Evolutionary conservation across 768 basidiomycete genomes (phyloP).

Genomic region (Leccinum imitatum): DNA sequence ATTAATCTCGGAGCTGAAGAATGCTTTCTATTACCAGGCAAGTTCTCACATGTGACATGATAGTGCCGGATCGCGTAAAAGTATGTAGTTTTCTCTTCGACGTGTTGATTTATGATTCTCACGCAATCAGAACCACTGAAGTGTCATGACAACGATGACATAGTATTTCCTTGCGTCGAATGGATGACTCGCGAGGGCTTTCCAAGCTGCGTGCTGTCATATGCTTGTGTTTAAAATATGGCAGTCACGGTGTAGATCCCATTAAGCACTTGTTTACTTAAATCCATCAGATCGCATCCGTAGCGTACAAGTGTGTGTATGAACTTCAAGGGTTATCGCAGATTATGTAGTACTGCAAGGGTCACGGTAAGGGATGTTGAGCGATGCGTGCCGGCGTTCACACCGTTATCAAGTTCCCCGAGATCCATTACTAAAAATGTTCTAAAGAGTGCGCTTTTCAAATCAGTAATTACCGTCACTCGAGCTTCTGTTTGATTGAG

Average conservation of each 20-base stretch:
- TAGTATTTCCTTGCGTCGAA: background rate
- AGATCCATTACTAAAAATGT: background rate
- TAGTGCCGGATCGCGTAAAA: background rate
- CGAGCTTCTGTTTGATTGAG: background rate
- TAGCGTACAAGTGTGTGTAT: background rate
- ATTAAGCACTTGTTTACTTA: background rate
- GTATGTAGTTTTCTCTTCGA: background rate
- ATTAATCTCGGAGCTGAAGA: background rate
- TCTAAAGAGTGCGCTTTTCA: no score
- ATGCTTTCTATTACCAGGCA: background rate
- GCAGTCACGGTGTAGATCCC: background rate
- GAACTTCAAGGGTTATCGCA: background rate
- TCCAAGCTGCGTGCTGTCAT: background rate
- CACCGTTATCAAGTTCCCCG: background rate
- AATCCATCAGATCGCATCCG: background rate
- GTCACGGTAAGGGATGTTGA: background rate
- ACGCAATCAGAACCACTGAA: background rate
- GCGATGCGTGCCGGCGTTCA: background rate
- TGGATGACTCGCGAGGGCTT: background rate
- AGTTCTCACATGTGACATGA: background rate
- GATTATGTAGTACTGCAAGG: background rate
- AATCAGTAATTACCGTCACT: background rate
- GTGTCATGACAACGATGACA: background rate
- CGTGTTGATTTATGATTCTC: background rate
- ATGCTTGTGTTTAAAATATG: background rate